Evolutionary conservation across 2,329 filamentous ascomycete species (phyloP).

Genomic region (Claviceps monticola): DNA sequence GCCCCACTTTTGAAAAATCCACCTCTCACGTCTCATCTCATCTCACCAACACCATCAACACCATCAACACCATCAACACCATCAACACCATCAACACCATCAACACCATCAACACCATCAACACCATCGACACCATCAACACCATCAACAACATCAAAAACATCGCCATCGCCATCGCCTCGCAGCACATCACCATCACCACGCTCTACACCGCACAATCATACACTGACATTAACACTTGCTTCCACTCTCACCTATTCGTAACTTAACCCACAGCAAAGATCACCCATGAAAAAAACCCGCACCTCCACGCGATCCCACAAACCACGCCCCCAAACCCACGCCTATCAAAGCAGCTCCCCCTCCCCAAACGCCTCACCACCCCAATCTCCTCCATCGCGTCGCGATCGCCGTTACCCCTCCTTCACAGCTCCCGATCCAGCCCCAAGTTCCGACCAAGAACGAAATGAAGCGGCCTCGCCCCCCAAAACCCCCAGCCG

Average conservation of each 20-base stretch:
- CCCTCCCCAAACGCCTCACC: background rate
- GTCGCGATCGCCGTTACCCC: slow-evolving; percentile 5
- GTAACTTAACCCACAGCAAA: too few relatives aligned
- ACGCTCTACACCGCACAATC: background rate
- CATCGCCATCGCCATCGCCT: background rate
- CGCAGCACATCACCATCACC: background rate
- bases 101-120: background rate
- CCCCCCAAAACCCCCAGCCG: background rate
- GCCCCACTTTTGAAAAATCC: background rate
- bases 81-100: background rate
- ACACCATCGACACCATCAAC: background rate
- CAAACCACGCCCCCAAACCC: slow-evolving; percentile 19
- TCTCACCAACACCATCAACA: background rate
- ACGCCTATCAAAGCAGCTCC: slow-evolving; percentile 19
- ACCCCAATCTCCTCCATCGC: background rate
- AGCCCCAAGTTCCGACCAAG: background rate
- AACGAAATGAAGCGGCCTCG: slow-evolving; percentile 13
- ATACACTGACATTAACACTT: too few relatives aligned
- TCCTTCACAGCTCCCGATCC: slow-evolving; percentile 14
- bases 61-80: background rate
- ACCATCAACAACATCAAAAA: background rate
- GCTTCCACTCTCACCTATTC: too few relatives aligned
- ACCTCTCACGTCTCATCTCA: background rate
- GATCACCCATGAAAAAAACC: slow-evolving; percentile 18
- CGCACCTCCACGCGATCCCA: slow-evolving; percentile 23